Base-by-base conservation (phyloP, 2,329 filamentous ascomycete species). In the Aureobasidium zeae region DNA sequence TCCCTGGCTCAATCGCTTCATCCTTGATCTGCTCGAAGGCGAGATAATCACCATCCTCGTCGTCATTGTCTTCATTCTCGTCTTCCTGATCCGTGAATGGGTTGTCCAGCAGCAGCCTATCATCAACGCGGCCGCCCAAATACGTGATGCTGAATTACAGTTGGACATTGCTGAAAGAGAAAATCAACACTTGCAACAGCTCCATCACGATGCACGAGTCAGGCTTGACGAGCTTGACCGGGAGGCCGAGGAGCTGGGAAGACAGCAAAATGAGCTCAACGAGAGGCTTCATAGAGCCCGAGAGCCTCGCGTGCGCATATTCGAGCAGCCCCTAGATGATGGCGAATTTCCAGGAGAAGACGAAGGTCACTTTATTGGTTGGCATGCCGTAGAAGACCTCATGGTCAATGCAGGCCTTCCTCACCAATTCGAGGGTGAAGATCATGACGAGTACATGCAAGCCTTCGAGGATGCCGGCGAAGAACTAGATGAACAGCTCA, bases 71-170 rank as follows among this genome's bases (percentile, higher is more conserved):
- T 98, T 96, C 62, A 95, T 98, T 47, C 68, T 98, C n/a, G 80
- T 98, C 30, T 98, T 98, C 53, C 67, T 98, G 3, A 95, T 98
- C 34, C 73, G 93, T 34, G 91, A 98, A 65, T 98, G 94, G 74
- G 91, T 98, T 38, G 87, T 98, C 8, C 91, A 98, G 60, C 91
- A 98, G 60, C 91, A 98, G 58, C 91, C 89, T 4, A 81, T 88
- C 51, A 82, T 91, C 53, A 93, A 94, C 55, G 81, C 91, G 69
- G 81, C 61, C 17, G 61, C 60, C 4, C 51, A 63, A 21, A 48
- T 55, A 35, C 57, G 56, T 28, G 57, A 60, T 13, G 55, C 46
- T 24, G 46, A 50, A 20, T 61, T 46, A 54, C 49, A 33, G 57
- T 50, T 45, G 53, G 52, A 41, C 48, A 38, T 42, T 19, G 45